Conservation (phyloP, 2,329 filamentous ascomycete genomes). For the Grosmannia huntii region DNA sequence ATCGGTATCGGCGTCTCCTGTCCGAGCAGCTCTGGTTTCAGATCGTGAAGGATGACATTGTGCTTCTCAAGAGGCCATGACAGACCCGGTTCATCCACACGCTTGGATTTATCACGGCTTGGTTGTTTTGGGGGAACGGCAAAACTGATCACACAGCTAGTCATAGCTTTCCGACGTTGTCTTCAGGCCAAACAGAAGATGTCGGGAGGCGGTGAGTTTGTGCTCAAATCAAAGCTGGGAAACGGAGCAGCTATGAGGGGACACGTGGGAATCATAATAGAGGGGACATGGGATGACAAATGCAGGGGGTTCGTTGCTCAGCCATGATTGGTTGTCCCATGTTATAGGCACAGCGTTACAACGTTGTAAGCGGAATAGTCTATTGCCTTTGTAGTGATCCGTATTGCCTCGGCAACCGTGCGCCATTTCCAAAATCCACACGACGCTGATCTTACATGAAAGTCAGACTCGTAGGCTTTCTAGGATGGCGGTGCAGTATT, state of each 20-base stretch:
- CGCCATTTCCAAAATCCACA: no score
- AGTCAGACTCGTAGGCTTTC: no score
- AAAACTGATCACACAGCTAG: neutral
- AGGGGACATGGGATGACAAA: no score
- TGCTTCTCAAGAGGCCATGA: neutral
- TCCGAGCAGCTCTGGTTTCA: neutral
- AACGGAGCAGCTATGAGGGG: neutral
- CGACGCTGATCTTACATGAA: no score
- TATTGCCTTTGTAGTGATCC: no score
- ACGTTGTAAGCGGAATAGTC: no score
- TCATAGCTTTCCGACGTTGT: neutral
- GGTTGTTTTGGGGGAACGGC: neutral
- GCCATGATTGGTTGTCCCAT: no score
- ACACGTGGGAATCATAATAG: no score
- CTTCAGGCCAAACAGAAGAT: neutral
- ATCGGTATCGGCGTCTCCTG: neutral
- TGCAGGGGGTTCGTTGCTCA: no score
- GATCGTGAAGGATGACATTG: neutral
- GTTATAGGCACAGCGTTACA: no score
- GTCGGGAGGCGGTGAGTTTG: neutral
- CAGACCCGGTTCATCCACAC: neutral
- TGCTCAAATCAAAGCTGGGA: neutral
- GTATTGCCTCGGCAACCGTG: no score
- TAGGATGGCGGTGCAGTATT: no score
- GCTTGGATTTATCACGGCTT: neutral